Conservation (phyloP, 805 yeast genomes). For the Kuraishia hungarica region DNA sequence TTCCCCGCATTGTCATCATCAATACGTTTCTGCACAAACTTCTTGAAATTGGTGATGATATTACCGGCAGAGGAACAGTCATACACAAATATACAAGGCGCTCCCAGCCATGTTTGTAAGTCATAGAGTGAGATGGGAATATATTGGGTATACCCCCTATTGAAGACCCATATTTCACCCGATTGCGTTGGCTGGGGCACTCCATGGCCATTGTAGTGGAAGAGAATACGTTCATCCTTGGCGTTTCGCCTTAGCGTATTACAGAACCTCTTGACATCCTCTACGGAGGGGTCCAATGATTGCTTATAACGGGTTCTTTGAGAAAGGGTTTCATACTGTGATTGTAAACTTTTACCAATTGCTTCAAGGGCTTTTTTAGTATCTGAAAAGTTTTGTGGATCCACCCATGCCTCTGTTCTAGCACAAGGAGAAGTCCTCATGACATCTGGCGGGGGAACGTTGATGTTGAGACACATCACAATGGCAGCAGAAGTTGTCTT, state of each 20-base stretch:
- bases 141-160: conserved; percentile 93
- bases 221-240: conserved; percentile 85
- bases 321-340: conserved; percentile 84
- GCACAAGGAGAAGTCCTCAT: conserved; percentile 92
- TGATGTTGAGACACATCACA: conserved; percentile 81
- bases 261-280: conserved; percentile 88
- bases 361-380: conserved; percentile 86
- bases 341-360: conserved; percentile 80
- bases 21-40: conserved; percentile 82
- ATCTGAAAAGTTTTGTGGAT: conserved; percentile 74
- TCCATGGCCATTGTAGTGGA: conserved; percentile 97
- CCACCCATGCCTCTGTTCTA: conserved; percentile 85
- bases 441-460: conserved; percentile 96
- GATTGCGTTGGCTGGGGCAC: conserved; percentile 95
- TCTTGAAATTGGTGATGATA: conserved; percentile 80
- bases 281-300: conserved; percentile 89
- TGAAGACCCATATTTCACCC: conserved; percentile 98
- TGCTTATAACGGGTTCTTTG: conserved; percentile 85
- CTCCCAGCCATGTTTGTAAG: conserved; percentile 94
- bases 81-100: conserved; percentile 91
- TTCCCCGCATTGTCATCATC: conserved; percentile 72
- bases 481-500: conserved; percentile 91
- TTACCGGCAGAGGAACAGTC: conserved; percentile 95
- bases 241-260: conserved; percentile 83
- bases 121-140: conserved; percentile 95